Percentiles rank a stretch among this genome's conserved stretches.
These are phyloP conservation scores for Cocos nucifera DNA, from an alignment of 176 grass and related monocot genomes.

Conservation along the genomic window DNA sequence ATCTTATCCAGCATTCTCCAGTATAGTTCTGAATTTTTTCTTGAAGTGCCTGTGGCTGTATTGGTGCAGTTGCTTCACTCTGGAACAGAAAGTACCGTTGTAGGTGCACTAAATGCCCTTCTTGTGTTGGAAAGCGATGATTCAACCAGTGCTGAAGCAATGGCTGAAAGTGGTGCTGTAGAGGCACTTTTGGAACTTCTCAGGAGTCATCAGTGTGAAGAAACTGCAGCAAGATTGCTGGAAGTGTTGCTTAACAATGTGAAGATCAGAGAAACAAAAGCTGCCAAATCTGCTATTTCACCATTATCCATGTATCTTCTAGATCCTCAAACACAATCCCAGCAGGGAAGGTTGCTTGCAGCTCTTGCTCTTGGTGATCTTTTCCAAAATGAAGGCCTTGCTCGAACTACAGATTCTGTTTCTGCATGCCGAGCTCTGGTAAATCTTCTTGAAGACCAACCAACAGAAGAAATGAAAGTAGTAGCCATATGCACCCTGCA, in stretches of 20 bases:
- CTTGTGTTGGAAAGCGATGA: conserved; percentile 98
- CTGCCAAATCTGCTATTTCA: conserved; percentile 93
- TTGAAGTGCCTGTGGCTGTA: conserved; percentile 94
- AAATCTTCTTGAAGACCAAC: conserved; percentile 98
- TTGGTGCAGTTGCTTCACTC: conserved; percentile 86
- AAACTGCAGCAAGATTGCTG: conserved; percentile 94
- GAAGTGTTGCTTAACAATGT: conserved; percentile 96
- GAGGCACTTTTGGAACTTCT: conserved; percentile 88
- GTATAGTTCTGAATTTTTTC: conserved; percentile 96
- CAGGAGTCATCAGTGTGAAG: conserved; percentile 92
- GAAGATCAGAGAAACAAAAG: conserved; percentile 94
- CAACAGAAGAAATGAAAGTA: conserved; percentile 99
- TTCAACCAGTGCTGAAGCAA: conserved; percentile 96
- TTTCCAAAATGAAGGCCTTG: conserved; percentile 96
- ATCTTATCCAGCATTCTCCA: conserved; percentile 94
- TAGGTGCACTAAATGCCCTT: conserved; percentile 91
- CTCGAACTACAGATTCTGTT: conserved; percentile 86
- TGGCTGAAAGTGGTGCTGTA: conserved; percentile 96
- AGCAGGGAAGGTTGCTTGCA: conserved; percentile 92
- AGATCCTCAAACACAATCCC: conserved; percentile 96
- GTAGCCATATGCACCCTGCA: conserved; percentile 97
- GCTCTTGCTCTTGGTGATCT: conserved; percentile 97
- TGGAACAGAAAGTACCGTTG: conserved; percentile 81
- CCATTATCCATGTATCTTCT: conserved; percentile 99
- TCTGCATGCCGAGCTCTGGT: conserved; percentile 93